These are phyloP conservation scores for Syzygium grande DNA, from an alignment of 345 rosid species.

Conservation along the genomic window DNA sequence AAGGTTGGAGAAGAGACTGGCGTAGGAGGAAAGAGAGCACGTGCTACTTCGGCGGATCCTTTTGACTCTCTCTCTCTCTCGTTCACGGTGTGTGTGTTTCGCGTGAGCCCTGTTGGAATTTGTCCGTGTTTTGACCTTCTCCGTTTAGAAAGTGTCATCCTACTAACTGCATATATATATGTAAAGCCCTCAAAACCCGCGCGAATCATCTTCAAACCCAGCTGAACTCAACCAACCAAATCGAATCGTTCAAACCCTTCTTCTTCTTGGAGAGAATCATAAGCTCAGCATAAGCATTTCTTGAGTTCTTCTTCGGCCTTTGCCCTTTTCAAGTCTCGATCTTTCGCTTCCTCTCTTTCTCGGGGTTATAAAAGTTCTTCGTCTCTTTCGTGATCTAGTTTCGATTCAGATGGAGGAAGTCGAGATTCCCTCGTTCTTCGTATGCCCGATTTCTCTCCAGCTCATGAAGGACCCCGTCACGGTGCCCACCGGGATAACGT, in stretches of 20 bases:
- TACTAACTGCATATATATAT: background rate
- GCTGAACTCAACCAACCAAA: background rate
- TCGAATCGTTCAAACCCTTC: background rate
- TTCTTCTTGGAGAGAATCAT: background rate
- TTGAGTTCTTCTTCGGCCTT: background rate
- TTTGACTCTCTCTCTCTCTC: background rate
- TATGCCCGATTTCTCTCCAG: conserved; percentile 13
- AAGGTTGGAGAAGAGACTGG: no score
- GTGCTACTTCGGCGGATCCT: background rate
- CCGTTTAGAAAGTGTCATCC: background rate
- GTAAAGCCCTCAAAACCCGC: background rate
- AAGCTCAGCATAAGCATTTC: background rate
- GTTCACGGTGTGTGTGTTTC: background rate
- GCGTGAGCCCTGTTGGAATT: background rate
- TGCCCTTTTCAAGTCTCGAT: background rate
- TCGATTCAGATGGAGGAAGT: background rate
- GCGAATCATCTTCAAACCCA: background rate
- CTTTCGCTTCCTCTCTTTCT: background rate
- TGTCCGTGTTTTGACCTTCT: background rate
- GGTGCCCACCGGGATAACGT: conserved; percentile 11
- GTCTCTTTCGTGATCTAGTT: background rate
- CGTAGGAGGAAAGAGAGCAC: background rate
- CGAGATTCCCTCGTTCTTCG: conserved; percentile 12
- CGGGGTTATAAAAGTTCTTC: background rate
- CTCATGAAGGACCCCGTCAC: conserved; percentile 17